These are phyloP conservation scores for Acorus gramineus DNA, from an alignment of 106 monocot genomes.

Conservation along the genomic window DNA sequence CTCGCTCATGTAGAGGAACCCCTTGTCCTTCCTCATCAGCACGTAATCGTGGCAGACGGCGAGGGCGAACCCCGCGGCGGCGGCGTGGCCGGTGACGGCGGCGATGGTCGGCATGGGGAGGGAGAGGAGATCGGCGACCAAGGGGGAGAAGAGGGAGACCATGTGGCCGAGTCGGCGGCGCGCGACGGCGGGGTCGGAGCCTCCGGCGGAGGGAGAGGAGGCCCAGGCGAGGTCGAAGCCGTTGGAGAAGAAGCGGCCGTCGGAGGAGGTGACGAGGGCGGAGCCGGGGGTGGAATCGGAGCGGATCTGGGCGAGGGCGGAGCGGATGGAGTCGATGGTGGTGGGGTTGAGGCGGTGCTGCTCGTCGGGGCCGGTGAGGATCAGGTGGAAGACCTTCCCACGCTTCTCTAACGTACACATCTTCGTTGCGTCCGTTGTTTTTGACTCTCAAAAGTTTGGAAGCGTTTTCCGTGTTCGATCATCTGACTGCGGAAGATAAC, in stretches of 20 bases:
- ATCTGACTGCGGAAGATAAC: too few relatives aligned
- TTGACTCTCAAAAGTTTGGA: too few relatives aligned
- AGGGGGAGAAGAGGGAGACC: constrained; percentile 13
- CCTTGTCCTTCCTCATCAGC: constrained; percentile 57
- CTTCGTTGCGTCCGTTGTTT: too few relatives aligned
- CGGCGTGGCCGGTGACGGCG: constrained; percentile 73
- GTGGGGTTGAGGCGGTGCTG: constrained; percentile 49
- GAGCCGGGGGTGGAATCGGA: neutral
- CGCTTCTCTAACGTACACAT: constrained; percentile 77
- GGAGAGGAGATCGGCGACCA: constrained; percentile 43
- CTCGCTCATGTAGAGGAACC: constrained; percentile 91
- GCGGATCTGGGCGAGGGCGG: constrained; percentile 14
- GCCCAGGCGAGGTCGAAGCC: constrained; percentile 68
- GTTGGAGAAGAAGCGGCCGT: constrained; percentile 89
- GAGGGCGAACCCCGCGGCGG: constrained; percentile 52
- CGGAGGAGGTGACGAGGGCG: constrained; percentile 57
- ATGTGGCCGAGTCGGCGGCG: constrained; percentile 10
- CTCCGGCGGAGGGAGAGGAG: neutral
- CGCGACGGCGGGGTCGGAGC: constrained; percentile 9
- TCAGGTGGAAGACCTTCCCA: constrained; percentile 56
- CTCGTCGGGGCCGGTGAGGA: constrained; percentile 59
- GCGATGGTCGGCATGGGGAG: constrained; percentile 76
- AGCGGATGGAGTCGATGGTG: constrained; percentile 37
- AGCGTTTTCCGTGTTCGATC: too few relatives aligned
- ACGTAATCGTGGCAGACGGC: constrained; percentile 60